Base-by-base conservation (phyloP, 768 basidiomycete species). In the Tremella fuciformis region DNA sequence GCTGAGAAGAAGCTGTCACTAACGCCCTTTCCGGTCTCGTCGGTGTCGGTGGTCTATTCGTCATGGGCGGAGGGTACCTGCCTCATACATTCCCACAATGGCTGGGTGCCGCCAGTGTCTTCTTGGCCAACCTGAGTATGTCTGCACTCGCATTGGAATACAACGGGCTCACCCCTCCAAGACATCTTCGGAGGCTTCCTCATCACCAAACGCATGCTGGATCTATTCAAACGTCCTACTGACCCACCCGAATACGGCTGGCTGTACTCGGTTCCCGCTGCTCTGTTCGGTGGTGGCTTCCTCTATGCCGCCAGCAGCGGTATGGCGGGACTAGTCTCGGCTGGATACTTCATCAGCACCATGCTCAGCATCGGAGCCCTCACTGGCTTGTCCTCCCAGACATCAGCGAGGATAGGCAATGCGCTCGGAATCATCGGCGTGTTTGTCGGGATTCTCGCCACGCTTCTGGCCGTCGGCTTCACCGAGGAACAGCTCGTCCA, bases 21-120 rank as follows among this genome's bases (percentile, higher is more conserved):
- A 91, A 91, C 69, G 89, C 89, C 2, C 88, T 90, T 44, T 91
- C 89, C 19, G 88, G 89, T 78, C 83, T 86, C 84, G 88, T 89
- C 53, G 88, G 88, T 39, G 79, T 90, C 37, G 90, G 89, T 16
- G 90, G 90, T 38, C 80, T 92, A 73, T 91, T 90, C 70, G 83
- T 92, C 39, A 91, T 92, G 89, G 90, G 90, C 44, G 90, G 90
- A 34, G 87, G 89, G 1, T 88, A 86, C 73, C 67, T 89, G 13
- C 90, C 90, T 16, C 86, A 84, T 42, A 91, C 90, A 0, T 79
- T 89, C 61, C 86, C 90, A 50, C 89, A 92, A 77, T 79, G 80
- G 13, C 80, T 92, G 13, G 90, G 89, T 58, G 88, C 90, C 2
- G 59, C 86, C 13, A 88, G 89, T 13, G 90, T 92, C n/a, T 82